Base-by-base conservation (phyloP, 2,329 filamentous ascomycete genomes). In the Fusarium sp. region DNA sequence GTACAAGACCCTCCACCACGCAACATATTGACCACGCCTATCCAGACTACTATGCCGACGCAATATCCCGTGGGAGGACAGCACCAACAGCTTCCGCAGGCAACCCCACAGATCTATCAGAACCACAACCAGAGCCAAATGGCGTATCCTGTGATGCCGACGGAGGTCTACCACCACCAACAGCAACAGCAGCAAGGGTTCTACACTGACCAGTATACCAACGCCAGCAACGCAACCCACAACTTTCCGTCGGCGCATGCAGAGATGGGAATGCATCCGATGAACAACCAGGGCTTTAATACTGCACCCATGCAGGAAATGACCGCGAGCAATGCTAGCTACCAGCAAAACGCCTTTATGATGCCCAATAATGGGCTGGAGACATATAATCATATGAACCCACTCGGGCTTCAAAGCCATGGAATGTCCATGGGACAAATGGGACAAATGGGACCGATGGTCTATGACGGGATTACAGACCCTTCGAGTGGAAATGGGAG, bases 1-100 rank as follows among this genome's bases (percentile, higher is more conserved):
- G 86, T 93, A 5, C 90, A 91, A 74, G 89, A 90, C 50, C 85
- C 66, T 42, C 76, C 76, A 30, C 74, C 75, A 41, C 84, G 85
- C 12, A 78, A 77, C 42, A 75, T 77, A 38, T 71, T 79, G 8
- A 75, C 79, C 18, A 74, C 75, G n/a, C 75, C 79, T 13, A 70
- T 74, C 20, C 76, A 79, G 56, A 73, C 61, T 22, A 68, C 68
- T 45, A 61, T 75, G 34, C 58, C 67, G 13, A 61, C 70, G 59
- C 76, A 73, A 42, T 79, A 76, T 55, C 72, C 74, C 3, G n/a
- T 65, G 4, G 67, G 59, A 34, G 60, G 61, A 12, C 78, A 76
- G 59, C 76, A 66, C 18, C 74, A 63, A 30, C 75, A 72, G n/a
- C 56, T 71, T 24, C 62, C 73, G 26, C 73, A 74, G 24, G 70